Percentiles rank a stretch among this genome's conserved stretches.
Conservation (phyloP, 768 basidiomycete genomes). For the Gloeopeniophorella convolvens region DNA sequence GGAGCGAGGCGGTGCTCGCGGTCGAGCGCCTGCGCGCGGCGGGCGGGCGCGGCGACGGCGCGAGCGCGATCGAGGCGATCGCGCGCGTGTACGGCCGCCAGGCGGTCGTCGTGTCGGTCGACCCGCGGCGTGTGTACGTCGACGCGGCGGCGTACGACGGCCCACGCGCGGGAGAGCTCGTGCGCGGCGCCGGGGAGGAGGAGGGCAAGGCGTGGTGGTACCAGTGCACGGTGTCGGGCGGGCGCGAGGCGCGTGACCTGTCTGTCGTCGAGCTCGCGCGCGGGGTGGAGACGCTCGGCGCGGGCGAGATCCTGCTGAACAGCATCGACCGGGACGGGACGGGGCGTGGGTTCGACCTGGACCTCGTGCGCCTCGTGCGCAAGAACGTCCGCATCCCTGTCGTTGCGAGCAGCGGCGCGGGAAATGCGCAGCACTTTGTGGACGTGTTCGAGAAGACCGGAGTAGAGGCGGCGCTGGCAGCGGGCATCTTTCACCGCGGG, state of each 20-base stretch:
- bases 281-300: conserved; percentile 87
- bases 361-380: conserved; percentile 72
- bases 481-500: conserved; percentile 92
- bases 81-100: conserved; percentile 87
- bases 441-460: conserved; percentile 74
- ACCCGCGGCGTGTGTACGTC: conserved; percentile 84
- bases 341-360: conserved; percentile 85
- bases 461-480: conserved; percentile 90
- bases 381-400: conserved; percentile 80
- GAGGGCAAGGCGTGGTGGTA: conserved; percentile 93
- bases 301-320: conserved; percentile 93
- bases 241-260: conserved; percentile 73
- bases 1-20: conserved; percentile 90
- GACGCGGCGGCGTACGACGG: conserved; percentile 56
- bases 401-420: conserved; percentile 93
- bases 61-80: conserved; percentile 90
- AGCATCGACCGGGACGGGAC: conserved; percentile 96
- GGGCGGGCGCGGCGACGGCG: conserved; percentile 50
- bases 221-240: conserved; percentile 94
- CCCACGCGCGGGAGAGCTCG: conserved; percentile 57
- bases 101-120: conserved; percentile 96
- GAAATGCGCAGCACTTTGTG: conserved; percentile 74
- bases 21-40: conserved; percentile 71
- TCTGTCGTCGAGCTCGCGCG: conserved; percentile 88
- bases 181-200: conserved; percentile 44